Evolutionary conservation across 176 grass and related monocot genomes (phyloP), one percentile per base, ranked within the genome.

Genomic region (Musa beccarii): DNA sequence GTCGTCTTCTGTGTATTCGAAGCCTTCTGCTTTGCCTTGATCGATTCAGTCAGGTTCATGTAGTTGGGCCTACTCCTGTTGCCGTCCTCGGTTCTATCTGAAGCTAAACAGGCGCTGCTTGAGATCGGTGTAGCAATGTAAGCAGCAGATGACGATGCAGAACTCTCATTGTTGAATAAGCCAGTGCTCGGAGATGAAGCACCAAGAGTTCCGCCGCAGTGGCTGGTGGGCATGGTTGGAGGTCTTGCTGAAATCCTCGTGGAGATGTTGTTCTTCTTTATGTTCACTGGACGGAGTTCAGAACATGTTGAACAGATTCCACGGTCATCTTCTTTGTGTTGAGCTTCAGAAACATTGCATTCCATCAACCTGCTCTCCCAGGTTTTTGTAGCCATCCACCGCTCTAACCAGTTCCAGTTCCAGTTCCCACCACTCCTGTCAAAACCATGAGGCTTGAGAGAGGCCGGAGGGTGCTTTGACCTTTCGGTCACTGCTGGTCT

Each of bases 281-380:
- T 84, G 68, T 89, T 91, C 16, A 93, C 88, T 11, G 79, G 81
- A 82, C 68, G 79, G 0, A 80, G 88, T 11, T 93, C 94, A n/a
- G 77, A 90, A 82, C 82, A 93, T 16, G 84, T 80, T 0, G 73
- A 79, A 0, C 79, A 75, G 9, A 73, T 78, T 4, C 77, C 77
- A 1, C 56, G 87, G 3, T 81, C 68, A 55, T 89, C 84, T 74
- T 92, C 82, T 2, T 80, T 75, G 71, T 62, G 83, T 63, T 81
- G 84, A 70, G 85, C 34, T 49, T 93, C 90, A 0, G 85, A 84
- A 1, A 84, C 73, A 19, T 83, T 88, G 68, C 92, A 84, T 85
- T 97, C 94, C 94, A 98, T 93, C 78, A 98, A 51, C 25, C 90
- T 84, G 61, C 86, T 89, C 75, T 98, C 94, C 90, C 88, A 93